Evolutionary conservation across 495 filamentous ascomycete species (phyloP), one percentile per base, ranked within the genome.

Genomic region (Aspergillus cavernicola): DNA sequence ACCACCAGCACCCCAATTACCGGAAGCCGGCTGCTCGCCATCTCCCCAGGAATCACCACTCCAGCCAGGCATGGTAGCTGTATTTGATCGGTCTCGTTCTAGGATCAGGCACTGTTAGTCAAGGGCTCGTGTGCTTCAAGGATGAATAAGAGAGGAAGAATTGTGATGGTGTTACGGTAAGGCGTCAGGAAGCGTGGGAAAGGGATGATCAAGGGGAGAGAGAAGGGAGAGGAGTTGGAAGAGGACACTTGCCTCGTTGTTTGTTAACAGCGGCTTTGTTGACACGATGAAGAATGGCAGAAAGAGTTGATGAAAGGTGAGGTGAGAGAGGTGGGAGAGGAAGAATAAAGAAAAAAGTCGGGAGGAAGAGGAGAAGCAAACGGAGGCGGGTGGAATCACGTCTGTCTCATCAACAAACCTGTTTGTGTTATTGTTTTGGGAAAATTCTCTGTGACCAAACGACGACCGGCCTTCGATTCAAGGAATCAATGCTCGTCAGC

Each of bases 341-440:
- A 38, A 35, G 32, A 53, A 7, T 4, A 42, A 26, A 46, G 23
- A 24, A 37, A 16, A 26, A 35, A 23, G 29, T 11, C n/a, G 50
- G 15, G 31, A 39, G 26, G 18, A 24, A 47, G 42, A 36, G 52
- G 41, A 32, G 41, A 43, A 33, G 44, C 45, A 48, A 48, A 35
- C 31, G 29, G 36, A 38, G 36, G 36, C n/a, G 16, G 16, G 36
- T 38, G 13, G 33, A 36, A 12, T 36, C 4, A n/a, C 13, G 33
- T 11, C 5, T 36, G 33, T 36, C n/a, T 15, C 18, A n/a, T 38
- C 36, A 38, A 38, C 36, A 38, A 38, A 16, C 12, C n/a, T 6
- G 36, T 38, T 38, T 38, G 36, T 38, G 36, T 38, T 38, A 16
- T 4, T 38, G 16, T 38, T 38, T 38, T 38, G 36, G 18, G 36